phyloP scores from a whole-genome alignment of 2,329 filamentous ascomycete genomes.

The Penicillium sp. region DNA sequence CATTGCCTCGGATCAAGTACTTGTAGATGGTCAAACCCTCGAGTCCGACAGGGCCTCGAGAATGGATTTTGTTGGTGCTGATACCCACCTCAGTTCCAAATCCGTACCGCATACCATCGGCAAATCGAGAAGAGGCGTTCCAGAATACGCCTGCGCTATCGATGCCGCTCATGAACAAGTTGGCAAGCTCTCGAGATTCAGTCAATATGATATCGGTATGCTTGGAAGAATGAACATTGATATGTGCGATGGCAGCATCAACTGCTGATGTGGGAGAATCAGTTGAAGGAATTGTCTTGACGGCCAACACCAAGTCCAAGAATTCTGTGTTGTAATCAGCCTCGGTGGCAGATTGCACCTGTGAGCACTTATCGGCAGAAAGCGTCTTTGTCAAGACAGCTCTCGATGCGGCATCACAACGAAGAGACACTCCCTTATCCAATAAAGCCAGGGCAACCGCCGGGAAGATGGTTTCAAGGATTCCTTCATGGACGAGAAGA shows the following conservation, averaged over 20 bases:
- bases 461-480: conserved; percentile 66
- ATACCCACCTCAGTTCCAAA: conserved; percentile 98
- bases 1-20: conserved; percentile 80
- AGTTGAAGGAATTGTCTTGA: conserved; percentile 66
- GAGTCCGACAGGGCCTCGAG: conserved; percentile 84
- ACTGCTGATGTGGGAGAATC: conserved; percentile 43
- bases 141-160: conserved; percentile 94
- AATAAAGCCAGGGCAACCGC: conserved; percentile 70
- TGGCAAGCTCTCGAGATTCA: conserved; percentile 62
- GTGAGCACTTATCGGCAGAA: conserved; percentile 41
- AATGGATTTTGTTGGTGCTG: conserved; percentile 98
- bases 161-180: conserved; percentile 77
- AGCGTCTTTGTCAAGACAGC: conserved; percentile 56
- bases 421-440: conserved; percentile 73
- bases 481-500: conserved; percentile 74
- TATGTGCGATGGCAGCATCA: conserved; percentile 75
- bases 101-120: conserved; percentile 93
- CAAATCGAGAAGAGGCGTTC: conserved; percentile 93
- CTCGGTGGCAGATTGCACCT: conserved; percentile 64
- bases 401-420: conserved; percentile 71
- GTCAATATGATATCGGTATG: conserved; percentile 94
- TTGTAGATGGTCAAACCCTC: conserved; percentile 97
- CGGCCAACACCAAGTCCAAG: conserved; percentile 75
- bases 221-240: conserved; percentile 87
- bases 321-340: conserved; percentile 86